Base-by-base conservation (phyloP, 73 alveolate genomes). In the Effrenium voratum region DNA sequence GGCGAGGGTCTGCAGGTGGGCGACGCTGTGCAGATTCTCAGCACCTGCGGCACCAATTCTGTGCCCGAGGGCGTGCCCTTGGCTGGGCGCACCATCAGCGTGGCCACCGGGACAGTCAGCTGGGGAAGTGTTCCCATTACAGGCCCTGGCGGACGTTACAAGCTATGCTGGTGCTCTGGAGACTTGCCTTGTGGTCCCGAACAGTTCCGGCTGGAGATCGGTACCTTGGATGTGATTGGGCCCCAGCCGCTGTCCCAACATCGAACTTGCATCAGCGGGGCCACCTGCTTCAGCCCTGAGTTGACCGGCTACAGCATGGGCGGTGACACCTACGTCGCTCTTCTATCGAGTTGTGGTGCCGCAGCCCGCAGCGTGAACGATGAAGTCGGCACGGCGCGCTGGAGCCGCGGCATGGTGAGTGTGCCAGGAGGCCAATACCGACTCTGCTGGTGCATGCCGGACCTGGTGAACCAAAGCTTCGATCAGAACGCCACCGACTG, bases 131-230 rank as follows among this genome's bases (percentile, higher is more conserved):
- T 45, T 81, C 72, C 82, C 46, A 6, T 57, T 32, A 57, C 72
- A 24, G 90, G 68, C 63, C 66, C 90, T 24, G 90, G 90, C 44
- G 90, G 90, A 32, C 72, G 28, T 26, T 57, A 81, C 72, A 81
- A 81, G 92, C 73, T 81, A 28, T 81, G 92, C n/a, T 81, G 92
- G 92, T 81, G 92, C 72, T 81, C 92, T 16, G 46, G 73, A 46
- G 8, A n/a, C 32, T 81, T 81, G 49, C 55, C 44, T 13, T 81
- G 92, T 47, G 92, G 50, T 8, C 92, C 72, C 12, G 75, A 81
- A 28, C 73, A 81, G 12, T 41, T 81, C n/a, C 92, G 92, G 36
- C 49, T 81, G 70, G 92, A 81, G 13, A 50, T 81, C 30, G 92
- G 92, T 16, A 47, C 92, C 32, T 52, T 81, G 44, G 92, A 81